Base-by-base conservation (phyloP, 2,329 filamentous ascomycete genomes). In the Ophiostoma montium region DNA sequence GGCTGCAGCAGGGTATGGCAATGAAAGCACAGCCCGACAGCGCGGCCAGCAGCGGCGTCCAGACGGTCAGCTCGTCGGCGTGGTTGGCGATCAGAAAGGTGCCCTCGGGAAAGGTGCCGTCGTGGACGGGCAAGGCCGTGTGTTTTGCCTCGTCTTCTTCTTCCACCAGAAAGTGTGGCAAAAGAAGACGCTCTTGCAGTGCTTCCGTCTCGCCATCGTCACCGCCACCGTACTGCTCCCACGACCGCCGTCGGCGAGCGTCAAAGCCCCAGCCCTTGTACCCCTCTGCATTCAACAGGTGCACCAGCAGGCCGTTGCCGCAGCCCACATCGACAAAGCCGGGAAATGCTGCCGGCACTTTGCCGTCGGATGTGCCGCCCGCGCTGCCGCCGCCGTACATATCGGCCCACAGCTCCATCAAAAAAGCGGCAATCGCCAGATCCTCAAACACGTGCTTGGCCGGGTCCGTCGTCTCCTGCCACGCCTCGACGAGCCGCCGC, bases 21-120 rank as follows among this genome's bases (percentile, higher is more conserved):
- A 98, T 78, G 63, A 95, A 98, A 0, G 88, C 84, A 11, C 83
- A 84, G 2, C 76, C 67, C 0, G 83, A 88, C 2, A 87, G 68
- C 7, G 78, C 76, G 1, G 86, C 89, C 36, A 98, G 76, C 16
- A 96, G 74, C 0, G 92, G 92, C 0, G 92, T 96, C 92, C 92
- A 98, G 0, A 86, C 79, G 0, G 92, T 98, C 13, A 98, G 74
- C 66, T 98, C 89, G 61, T 98, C 92, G 11, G 90, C 90, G 63
- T 98, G 92, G 61, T 98, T 98, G 45, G 88, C 94, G 54, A 98
- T 84, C 58, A 98, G 87, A 64, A 98, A 98, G 0, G 87, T 94
- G 27, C 79, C 78, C 15, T 64, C 62, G 0, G 78, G 71, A 59
- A 96, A 95, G 10, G 71, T 59, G 33, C 90, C 92, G 53, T 70